These are phyloP conservation scores for Actinidia chinensis DNA, from an alignment of 179 eudicot genomes.

Conservation along the genomic window DNA sequence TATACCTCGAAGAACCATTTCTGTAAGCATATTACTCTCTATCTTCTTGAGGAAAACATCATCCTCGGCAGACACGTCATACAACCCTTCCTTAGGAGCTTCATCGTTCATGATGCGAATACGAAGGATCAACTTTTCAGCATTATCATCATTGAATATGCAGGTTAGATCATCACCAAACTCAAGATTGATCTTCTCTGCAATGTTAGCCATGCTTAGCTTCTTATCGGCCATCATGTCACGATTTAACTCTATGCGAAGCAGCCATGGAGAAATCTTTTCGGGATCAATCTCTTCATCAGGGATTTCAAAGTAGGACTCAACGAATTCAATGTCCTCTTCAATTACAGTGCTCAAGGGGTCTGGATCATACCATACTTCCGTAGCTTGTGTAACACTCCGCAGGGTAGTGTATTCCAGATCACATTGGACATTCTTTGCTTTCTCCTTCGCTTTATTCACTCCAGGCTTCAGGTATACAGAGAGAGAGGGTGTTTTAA, in stretches of 20 bases:
- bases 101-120: slow-evolving; percentile 95
- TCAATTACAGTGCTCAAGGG: slow-evolving; percentile 87
- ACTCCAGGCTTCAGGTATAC: slow-evolving; percentile 85
- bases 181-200: slow-evolving; percentile 89
- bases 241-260: slow-evolving; percentile 89
- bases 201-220: slow-evolving; percentile 96
- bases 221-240: slow-evolving; percentile 99
- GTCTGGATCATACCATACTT: slow-evolving; percentile 99
- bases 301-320: slow-evolving; percentile 96
- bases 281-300: slow-evolving; percentile 97
- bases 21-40: slow-evolving; percentile 92
- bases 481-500: slow-evolving; percentile 93
- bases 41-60: slow-evolving; percentile 94
- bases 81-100: slow-evolving; percentile 73
- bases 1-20: slow-evolving; percentile 91
- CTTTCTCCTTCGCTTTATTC: slow-evolving; percentile 72
- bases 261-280: slow-evolving; percentile 96
- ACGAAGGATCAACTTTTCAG: slow-evolving; percentile 90
- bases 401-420: slow-evolving; percentile 91
- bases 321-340: slow-evolving; percentile 92
- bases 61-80: slow-evolving; percentile 91
- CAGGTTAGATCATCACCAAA: slow-evolving; percentile 88
- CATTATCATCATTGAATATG: slow-evolving; percentile 93
- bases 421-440: slow-evolving; percentile 92
- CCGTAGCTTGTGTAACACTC: slow-evolving; percentile 96